A percentile compares a stretch with the other conserved stretches of the same genome.
phyloP scores from a whole-genome alignment of 2,329 filamentous ascomycete genomes.

The Emmonsiellopsis sp. region DNA sequence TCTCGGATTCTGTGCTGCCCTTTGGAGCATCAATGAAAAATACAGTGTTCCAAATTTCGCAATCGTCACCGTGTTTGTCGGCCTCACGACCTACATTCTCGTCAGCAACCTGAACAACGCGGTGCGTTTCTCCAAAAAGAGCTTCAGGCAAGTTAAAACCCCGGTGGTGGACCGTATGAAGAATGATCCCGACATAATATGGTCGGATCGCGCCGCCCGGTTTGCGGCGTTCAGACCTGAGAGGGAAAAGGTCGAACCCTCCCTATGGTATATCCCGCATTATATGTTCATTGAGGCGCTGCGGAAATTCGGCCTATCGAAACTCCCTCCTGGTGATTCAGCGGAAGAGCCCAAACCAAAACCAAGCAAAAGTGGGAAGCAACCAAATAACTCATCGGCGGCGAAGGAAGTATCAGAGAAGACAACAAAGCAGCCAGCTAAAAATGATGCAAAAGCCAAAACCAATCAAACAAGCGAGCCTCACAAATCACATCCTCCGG shows the following conservation, averaged over 20 bases:
- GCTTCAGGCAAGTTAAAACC: not conserved
- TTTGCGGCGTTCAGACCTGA: not conserved
- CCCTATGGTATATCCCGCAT: not conserved
- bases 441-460: too few species aligned
- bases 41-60: not conserved
- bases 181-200: not conserved
- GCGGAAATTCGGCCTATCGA: not conserved
- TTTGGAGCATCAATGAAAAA: slow-evolving; percentile 2
- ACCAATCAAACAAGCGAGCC: too few species aligned
- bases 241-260: not conserved
- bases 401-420: too few species aligned
- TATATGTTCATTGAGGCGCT: not conserved
- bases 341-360: too few species aligned
- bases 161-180: not conserved
- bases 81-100: not conserved
- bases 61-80: not conserved
- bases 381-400: too few species aligned
- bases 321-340: not conserved
- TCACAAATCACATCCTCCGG: too few species aligned
- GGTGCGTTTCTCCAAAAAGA: not conserved
- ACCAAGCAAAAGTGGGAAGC: too few species aligned
- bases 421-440: too few species aligned
- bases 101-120: not conserved
- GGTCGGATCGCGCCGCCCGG: not conserved
- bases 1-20: slow-evolving; percentile 21